Conservation (phyloP, 2,329 filamentous ascomycete species). For the Cercospora sp. region DNA sequence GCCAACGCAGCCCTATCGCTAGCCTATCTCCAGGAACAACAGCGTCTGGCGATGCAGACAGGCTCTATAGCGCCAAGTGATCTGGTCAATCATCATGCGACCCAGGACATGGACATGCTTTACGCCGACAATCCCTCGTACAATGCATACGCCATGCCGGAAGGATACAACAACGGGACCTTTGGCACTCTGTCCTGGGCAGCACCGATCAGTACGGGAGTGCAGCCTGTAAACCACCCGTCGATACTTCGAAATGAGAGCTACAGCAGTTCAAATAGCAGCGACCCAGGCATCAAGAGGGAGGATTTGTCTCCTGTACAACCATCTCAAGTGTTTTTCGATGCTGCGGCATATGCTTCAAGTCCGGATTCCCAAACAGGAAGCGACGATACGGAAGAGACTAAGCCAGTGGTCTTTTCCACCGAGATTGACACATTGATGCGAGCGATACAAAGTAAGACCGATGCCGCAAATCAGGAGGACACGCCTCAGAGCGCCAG, state of each 20-base stretch:
- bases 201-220: conserved; percentile 17
- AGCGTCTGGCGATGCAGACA: conserved; percentile 19
- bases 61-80: conserved; percentile 30
- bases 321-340: conserved; percentile 43
- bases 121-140: conserved; percentile 18
- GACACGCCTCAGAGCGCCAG: conserved; percentile 12
- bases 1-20: conserved; percentile 21
- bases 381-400: conserved; percentile 44
- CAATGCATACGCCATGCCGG: conserved; percentile 17
- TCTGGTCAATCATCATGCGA: conserved; percentile 22
- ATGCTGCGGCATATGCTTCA: conserved; percentile 35
- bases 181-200: conserved; percentile 30
- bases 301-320: conserved; percentile 47
- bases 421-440: conserved; percentile 86
- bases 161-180: conserved; percentile 23
- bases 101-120: conserved; percentile 18
- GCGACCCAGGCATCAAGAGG: conserved; percentile 45
- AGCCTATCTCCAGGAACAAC: conserved; percentile 27
- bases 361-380: conserved; percentile 45
- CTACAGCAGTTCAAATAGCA: conserved; percentile 30
- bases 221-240: conserved; percentile 17
- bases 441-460: conserved; percentile 78
- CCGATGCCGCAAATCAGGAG: conserved; percentile 39
- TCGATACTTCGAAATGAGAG: conserved; percentile 32
- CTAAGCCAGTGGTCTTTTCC: conserved; percentile 60